phyloP scores from a whole-genome alignment of 495 filamentous ascomycete species.

The Corynascus novoguineensis region DNA sequence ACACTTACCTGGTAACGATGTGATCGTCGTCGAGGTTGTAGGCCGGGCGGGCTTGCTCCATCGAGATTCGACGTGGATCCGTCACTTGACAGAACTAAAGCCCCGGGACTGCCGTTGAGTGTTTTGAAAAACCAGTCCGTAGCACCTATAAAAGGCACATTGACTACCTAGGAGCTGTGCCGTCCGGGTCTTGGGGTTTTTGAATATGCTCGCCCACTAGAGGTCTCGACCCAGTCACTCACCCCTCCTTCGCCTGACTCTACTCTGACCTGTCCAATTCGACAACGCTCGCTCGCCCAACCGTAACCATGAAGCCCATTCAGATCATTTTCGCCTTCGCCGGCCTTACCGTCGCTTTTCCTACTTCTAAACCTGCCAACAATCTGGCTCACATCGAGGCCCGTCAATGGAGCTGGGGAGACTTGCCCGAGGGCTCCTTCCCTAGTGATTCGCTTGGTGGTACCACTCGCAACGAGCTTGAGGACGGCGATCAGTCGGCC shows the following conservation, averaged over 20 bases:
- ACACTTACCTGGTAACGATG: too few species aligned
- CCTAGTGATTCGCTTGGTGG: not conserved
- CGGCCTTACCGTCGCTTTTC: constrained; percentile 6
- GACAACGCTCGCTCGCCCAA: not conserved
- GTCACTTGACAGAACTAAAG: too few species aligned
- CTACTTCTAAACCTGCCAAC: not conserved
- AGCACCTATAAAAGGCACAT: too few species aligned
- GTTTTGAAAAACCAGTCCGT: too few species aligned
- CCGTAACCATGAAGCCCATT: constrained; percentile 11
- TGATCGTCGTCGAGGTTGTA: too few species aligned
- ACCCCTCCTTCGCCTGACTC: not conserved
- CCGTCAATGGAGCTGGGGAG: not conserved
- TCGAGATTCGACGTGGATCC: too few species aligned
- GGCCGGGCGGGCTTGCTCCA: too few species aligned
- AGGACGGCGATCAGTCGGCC: not conserved
- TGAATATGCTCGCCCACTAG: not conserved
- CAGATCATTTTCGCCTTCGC: constrained; percentile 2
- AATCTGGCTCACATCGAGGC: not conserved
- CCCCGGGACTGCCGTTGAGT: too few species aligned
- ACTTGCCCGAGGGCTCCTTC: too few species aligned
- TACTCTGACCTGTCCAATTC: not conserved
- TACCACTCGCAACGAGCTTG: constrained; percentile 5
- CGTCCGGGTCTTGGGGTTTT: too few species aligned
- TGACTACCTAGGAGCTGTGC: too few species aligned
- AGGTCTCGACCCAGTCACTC: not conserved